phyloP scores from a whole-genome alignment of 202 grass and related monocot species.

The Setaria viridis region DNA sequence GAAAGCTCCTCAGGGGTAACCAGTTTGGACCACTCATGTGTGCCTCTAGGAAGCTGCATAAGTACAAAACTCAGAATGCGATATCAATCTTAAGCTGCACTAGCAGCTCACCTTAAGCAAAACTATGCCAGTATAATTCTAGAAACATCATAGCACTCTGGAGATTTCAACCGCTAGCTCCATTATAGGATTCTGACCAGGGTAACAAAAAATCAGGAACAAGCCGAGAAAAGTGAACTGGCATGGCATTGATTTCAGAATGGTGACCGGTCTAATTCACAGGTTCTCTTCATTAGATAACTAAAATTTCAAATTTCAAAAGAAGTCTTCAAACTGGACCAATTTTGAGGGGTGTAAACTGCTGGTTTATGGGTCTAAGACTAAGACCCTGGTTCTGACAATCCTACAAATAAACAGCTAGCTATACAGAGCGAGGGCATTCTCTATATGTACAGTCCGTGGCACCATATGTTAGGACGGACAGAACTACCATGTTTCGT shows the following conservation, averaged over 20 bases:
- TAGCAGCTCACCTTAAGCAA: neutral
- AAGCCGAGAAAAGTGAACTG: neutral
- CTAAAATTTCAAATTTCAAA: neutral
- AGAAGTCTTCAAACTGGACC: neutral
- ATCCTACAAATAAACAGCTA: slow-evolving; percentile 4
- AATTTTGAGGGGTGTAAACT: neutral
- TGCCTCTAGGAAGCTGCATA: slow-evolving; percentile 87
- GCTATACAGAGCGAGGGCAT: neutral
- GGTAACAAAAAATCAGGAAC: neutral
- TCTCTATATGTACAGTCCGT: neutral
- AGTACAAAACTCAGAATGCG: slow-evolving; percentile 23
- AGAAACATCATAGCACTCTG: slow-evolving; percentile 7
- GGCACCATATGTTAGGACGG: neutral
- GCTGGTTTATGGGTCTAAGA: no score
- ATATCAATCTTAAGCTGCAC: neutral
- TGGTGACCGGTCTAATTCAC: neutral
- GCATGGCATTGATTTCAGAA: neutral
- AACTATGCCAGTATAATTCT: neutral
- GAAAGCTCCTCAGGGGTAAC: slow-evolving; percentile 84
- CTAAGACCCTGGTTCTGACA: slow-evolving; percentile 12
- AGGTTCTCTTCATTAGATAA: neutral
- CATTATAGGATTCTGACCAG: neutral
- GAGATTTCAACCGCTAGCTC: neutral
- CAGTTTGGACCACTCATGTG: slow-evolving; percentile 91
- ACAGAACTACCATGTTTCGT: slow-evolving; percentile 12